Evolutionary conservation across 1,284 basidiomycete genomes (phyloP).

Genomic region (Salmacisia buchloeana): DNA sequence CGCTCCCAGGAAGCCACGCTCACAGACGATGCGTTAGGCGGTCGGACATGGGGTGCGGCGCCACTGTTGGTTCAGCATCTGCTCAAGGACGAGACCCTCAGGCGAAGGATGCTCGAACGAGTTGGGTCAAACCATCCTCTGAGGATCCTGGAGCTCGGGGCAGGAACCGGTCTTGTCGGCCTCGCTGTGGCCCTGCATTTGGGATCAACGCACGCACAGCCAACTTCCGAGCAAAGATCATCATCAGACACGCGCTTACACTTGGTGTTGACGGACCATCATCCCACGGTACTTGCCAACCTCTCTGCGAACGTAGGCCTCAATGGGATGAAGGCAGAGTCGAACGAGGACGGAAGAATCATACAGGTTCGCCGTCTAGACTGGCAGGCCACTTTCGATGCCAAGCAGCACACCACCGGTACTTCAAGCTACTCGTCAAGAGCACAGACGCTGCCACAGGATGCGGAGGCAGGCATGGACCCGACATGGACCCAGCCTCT

Average conservation of each 20-base stretch:
- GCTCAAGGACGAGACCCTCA: conserved; percentile 14
- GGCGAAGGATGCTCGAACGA: not conserved
- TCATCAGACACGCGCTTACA: no score
- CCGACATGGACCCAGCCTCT: not conserved
- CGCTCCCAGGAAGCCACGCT: conserved; percentile 30
- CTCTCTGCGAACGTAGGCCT: conserved; percentile 26
- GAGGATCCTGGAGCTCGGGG: conserved; percentile 40
- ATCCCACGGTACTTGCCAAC: conserved; percentile 38
- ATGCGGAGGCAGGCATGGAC: conserved; percentile 6
- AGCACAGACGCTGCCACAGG: conserved; percentile 28
- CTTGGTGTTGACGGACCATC: conserved; percentile 32
- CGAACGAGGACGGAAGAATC: not conserved
- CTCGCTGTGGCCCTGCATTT: conserved; percentile 20
- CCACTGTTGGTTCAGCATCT: conserved; percentile 34
- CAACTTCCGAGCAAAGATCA: no score
- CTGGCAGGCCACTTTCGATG: conserved; percentile 30
- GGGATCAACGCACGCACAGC: no score
- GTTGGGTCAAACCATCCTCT: conserved; percentile 4
- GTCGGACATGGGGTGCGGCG: conserved; percentile 43
- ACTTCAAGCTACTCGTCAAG: conserved; percentile 13
- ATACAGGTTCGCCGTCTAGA: conserved; percentile 28
- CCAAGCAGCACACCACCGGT: conserved; percentile 6
- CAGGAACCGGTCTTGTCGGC: conserved; percentile 43
- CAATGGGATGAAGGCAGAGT: conserved; percentile 13
- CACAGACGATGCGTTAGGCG: conserved; percentile 37